Evolutionary conservation across 805 yeast genomes (phyloP).

Genomic region (Kodamaea fukazawae): DNA sequence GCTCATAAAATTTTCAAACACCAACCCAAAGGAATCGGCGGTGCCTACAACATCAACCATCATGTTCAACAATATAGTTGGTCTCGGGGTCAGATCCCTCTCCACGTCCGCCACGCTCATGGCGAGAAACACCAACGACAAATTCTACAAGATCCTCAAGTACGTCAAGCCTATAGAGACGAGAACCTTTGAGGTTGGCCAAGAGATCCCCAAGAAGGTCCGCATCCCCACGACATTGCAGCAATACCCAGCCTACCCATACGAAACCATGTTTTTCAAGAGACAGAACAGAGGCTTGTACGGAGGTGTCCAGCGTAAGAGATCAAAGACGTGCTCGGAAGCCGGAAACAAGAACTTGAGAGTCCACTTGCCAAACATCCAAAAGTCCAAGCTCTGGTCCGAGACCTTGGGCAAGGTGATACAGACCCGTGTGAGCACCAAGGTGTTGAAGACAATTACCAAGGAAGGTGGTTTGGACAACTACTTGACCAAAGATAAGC

Average conservation of each 20-base stretch:
- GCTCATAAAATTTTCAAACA: not conserved
- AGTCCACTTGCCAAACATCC: slow-evolving; percentile 78
- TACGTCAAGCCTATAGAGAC: slow-evolving; percentile 39
- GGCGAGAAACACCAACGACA: slow-evolving; percentile 22
- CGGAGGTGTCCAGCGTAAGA: slow-evolving; percentile 81
- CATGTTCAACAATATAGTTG: slow-evolving; percentile 4
- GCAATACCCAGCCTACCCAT: slow-evolving; percentile 45
- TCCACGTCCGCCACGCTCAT: slow-evolving; percentile 6
- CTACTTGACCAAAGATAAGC: slow-evolving; percentile 79
- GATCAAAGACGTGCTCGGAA: slow-evolving; percentile 79
- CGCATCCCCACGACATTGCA: slow-evolving; percentile 22
- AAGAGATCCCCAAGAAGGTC: slow-evolving; percentile 26
- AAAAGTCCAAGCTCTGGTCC: slow-evolving; percentile 77
- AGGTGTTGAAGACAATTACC: slow-evolving; percentile 80
- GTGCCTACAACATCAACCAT: not conserved
- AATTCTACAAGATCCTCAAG: slow-evolving; percentile 39
- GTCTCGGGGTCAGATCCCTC: slow-evolving; percentile 7
- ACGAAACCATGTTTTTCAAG: slow-evolving; percentile 72
- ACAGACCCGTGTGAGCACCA: slow-evolving; percentile 64
- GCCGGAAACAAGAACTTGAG: slow-evolving; percentile 70
- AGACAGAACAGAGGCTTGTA: slow-evolving; percentile 84
- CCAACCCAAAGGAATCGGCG: not conserved
- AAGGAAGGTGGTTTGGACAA: slow-evolving; percentile 95
- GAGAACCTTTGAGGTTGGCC: slow-evolving; percentile 36
- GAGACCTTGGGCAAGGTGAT: slow-evolving; percentile 63